These are phyloP conservation scores for Leccinum holopus DNA, from an alignment of 1,284 basidiomycete species.

Conservation along the genomic window DNA sequence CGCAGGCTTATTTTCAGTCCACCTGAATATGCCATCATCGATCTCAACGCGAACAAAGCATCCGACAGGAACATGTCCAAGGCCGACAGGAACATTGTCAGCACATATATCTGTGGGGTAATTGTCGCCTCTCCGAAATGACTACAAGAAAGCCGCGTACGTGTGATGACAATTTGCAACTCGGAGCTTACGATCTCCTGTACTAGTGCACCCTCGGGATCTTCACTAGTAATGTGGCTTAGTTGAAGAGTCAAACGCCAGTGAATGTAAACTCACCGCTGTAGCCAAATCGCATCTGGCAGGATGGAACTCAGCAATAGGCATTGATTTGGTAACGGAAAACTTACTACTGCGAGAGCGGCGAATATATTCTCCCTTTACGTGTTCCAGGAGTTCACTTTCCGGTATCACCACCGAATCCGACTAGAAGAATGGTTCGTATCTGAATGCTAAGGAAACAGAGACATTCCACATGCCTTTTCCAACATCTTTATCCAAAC, in stretches of 20 bases:
- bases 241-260: background rate
- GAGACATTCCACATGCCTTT: background rate
- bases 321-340: background rate
- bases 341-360: background rate
- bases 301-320: background rate
- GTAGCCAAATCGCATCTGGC: background rate
- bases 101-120: no score
- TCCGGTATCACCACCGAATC: background rate
- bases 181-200: no score
- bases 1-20: no score
- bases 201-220: background rate
- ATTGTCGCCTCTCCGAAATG: no score
- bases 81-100: no score
- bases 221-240: background rate
- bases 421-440: background rate
- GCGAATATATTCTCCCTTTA: background rate
- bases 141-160: no score
- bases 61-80: no score
- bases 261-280: background rate
- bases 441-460: background rate
- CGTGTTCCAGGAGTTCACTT: background rate
- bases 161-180: no score
- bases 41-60: no score
- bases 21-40: no score
- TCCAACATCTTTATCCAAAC: slow-evolving; percentile 4